Conservation (phyloP, 2,329 filamentous ascomycete genomes). For the Sordariomycetes sp. region DNA sequence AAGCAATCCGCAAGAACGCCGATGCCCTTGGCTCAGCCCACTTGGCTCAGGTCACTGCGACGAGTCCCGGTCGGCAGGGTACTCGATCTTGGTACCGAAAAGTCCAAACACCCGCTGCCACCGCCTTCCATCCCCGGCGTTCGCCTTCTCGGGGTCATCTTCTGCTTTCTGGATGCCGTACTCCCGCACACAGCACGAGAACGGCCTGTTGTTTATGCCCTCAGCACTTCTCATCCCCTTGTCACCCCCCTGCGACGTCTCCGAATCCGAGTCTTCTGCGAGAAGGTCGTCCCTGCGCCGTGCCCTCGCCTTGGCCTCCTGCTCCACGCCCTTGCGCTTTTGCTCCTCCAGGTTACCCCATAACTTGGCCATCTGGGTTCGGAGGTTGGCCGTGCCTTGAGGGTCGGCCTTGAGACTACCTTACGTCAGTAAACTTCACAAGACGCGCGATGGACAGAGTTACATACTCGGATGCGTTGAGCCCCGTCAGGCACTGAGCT, state of each 20-base stretch:
- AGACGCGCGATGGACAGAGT: conserved; percentile 1
- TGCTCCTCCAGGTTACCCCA: conserved; percentile 79
- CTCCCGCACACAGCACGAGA: conserved; percentile 58
- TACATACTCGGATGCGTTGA: conserved; percentile 31
- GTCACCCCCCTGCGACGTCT: conserved; percentile 7
- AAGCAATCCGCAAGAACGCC: background rate
- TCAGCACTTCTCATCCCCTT: background rate
- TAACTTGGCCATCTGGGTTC: conserved; percentile 59
- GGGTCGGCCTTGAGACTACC: conserved; percentile 39
- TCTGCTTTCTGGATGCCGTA: conserved; percentile 44
- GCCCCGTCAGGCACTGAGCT: conserved; percentile 31
- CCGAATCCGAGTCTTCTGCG: conserved; percentile 22
- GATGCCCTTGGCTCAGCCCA: background rate
- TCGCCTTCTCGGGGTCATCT: conserved; percentile 23
- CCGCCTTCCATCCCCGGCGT: conserved; percentile 28
- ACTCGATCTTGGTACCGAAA: conserved; percentile 47
- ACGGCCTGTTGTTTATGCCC: conserved; percentile 39
- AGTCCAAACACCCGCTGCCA: conserved; percentile 54
- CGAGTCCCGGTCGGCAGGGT: background rate
- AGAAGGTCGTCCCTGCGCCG: conserved; percentile 15
- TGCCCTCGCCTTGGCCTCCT: conserved; percentile 8
- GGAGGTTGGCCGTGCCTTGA: conserved; percentile 35
- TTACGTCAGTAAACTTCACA: conserved; percentile 12
- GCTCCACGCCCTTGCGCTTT: conserved; percentile 27
- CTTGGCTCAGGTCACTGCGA: background rate